These are phyloP conservation scores for Thinopyrum obtusiflorum DNA, from an alignment of 202 grass and related monocot genomes.

Conservation along the genomic window DNA sequence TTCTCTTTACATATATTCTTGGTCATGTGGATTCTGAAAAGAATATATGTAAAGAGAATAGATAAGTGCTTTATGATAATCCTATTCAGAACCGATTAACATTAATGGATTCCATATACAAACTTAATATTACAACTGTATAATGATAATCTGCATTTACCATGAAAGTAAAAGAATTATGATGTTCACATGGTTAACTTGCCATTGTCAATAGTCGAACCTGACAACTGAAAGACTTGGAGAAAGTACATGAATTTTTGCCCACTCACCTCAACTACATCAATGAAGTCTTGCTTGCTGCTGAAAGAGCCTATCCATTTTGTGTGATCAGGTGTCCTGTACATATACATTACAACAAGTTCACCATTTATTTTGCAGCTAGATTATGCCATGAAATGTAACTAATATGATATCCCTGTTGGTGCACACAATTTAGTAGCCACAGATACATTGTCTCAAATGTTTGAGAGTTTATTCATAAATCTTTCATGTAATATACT, in stretches of 20 bases:
- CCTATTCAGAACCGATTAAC: no score
- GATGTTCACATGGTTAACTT: not conserved
- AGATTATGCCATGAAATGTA: not conserved
- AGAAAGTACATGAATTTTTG: not conserved
- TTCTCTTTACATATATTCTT: not conserved
- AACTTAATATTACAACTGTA: not conserved
- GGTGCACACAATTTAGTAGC: not conserved
- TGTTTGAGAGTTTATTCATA: not conserved
- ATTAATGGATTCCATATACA: not conserved
- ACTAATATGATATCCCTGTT: not conserved
- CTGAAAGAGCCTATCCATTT: slow-evolving; percentile 97
- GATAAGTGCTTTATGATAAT: no score
- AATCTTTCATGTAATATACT: not conserved
- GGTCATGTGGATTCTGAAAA: not conserved
- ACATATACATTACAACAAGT: not conserved
- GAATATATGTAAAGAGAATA: no score
- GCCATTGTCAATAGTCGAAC: not conserved
- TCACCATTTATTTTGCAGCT: not conserved
- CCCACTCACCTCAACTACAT: slow-evolving; percentile 76
- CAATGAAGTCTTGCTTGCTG: slow-evolving; percentile 39
- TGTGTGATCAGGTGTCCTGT: slow-evolving; percentile 90
- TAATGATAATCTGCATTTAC: not conserved
- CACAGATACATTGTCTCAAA: not conserved
- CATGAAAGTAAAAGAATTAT: not conserved
- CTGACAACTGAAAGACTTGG: not conserved